These are phyloP conservation scores for Populus trichocarpa DNA, from an alignment of 441 rosid species.

Conservation along the genomic window DNA sequence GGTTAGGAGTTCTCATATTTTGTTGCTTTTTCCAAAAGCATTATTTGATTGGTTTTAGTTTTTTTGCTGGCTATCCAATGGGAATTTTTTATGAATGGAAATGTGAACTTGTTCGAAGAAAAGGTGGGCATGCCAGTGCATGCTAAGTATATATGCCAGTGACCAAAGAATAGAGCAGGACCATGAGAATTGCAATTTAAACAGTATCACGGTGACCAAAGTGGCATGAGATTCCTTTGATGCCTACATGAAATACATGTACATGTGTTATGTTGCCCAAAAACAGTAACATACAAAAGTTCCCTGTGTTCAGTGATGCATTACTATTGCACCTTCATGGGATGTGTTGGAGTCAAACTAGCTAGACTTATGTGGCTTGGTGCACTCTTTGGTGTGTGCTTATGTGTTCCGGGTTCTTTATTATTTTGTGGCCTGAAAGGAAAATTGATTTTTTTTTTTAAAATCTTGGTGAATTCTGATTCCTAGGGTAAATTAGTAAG, in stretches of 20 bases:
- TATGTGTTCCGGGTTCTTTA: background rate
- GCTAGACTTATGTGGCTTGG: background rate
- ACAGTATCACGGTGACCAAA: background rate
- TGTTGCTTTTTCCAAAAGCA: background rate
- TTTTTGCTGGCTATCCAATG: background rate
- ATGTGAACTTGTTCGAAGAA: background rate
- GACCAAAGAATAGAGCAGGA: background rate
- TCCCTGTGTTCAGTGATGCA: background rate
- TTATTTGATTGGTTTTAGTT: background rate
- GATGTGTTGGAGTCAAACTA: background rate
- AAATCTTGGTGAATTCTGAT: background rate
- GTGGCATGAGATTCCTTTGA: background rate
- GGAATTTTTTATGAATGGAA: background rate
- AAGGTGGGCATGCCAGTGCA: background rate
- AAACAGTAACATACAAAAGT: background rate
- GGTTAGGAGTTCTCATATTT: conserved; percentile 41
- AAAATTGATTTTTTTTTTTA: background rate
- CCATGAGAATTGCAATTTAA: background rate
- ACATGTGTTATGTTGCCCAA: background rate
- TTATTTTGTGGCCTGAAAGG: background rate
- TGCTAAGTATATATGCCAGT: background rate
- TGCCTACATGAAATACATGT: background rate
- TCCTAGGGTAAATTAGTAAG: background rate
- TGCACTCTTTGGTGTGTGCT: background rate
- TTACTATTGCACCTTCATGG: background rate